Conservation (phyloP, 1,139 yeast genomes). For the Scheffersomyces stambukii region DNA sequence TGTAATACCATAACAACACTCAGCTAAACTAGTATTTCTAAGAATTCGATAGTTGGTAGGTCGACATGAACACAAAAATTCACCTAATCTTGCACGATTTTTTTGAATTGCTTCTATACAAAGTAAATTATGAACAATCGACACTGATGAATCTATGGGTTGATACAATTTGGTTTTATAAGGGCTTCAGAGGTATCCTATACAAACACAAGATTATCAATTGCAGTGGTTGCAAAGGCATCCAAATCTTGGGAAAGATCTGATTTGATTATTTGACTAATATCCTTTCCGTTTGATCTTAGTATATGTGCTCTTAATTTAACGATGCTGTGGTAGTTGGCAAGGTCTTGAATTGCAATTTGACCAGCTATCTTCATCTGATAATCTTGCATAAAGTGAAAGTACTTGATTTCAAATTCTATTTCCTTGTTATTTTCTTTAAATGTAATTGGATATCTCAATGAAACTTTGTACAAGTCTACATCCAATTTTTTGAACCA, state of each 20-base stretch:
- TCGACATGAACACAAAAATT: too few relatives aligned
- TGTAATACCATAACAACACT: too few relatives aligned
- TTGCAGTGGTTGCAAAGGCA: constrained; percentile 1
- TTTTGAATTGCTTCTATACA: too few relatives aligned
- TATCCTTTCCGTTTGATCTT: not conserved
- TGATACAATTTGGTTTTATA: too few relatives aligned
- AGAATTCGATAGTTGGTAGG: too few relatives aligned
- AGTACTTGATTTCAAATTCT: constrained; percentile 11
- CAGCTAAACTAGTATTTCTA: too few relatives aligned
- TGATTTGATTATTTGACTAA: not conserved
- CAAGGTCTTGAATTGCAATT: constrained; percentile 1
- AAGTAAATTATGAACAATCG: too few relatives aligned
- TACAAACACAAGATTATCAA: too few relatives aligned
- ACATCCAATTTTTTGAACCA: constrained; percentile 20
- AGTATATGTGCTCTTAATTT: constrained; percentile 2
- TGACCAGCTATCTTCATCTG: constrained; percentile 7
- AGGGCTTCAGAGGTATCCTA: too few relatives aligned
- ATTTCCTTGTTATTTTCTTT: constrained; percentile 5
- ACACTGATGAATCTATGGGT: too few relatives aligned
- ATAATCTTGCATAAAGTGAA: constrained; percentile 9
- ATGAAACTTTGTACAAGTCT: constrained; percentile 24
- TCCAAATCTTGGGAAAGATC: constrained; percentile 2
- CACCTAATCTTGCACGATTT: too few relatives aligned
- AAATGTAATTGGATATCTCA: constrained; percentile 23
- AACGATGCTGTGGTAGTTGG: constrained; percentile 2